Conservation (phyloP, 2,329 filamentous ascomycete genomes). For the Sporothrix phasma region DNA sequence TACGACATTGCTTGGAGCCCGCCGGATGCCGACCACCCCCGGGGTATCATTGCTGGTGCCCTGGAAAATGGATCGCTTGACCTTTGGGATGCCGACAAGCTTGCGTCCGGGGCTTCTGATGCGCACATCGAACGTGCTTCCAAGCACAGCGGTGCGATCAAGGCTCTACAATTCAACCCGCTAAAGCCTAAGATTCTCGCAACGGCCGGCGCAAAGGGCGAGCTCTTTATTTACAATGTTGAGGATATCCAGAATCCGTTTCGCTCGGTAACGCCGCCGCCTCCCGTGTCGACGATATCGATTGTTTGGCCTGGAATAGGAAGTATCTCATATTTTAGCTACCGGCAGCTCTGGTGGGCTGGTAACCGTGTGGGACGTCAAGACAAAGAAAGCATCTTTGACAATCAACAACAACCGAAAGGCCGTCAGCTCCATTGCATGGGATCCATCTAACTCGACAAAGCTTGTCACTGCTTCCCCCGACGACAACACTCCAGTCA, state of each 20-base stretch:
- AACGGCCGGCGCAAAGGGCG: constrained; percentile 86
- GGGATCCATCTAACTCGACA: constrained; percentile 92
- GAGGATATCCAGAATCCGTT: constrained; percentile 84
- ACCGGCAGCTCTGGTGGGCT: constrained; percentile 90
- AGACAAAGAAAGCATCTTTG: constrained; percentile 93
- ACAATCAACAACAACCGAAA: constrained; percentile 94
- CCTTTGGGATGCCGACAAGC: constrained; percentile 78
- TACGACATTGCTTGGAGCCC: constrained; percentile 94
- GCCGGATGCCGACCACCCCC: constrained; percentile 64
- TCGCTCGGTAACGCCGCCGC: constrained; percentile 67
- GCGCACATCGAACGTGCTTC: constrained; percentile 76
- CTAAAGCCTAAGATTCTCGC: constrained; percentile 83
- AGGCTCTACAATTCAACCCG: constrained; percentile 93
- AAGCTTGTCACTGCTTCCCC: constrained; percentile 89
- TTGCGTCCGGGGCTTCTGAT: constrained; percentile 50
- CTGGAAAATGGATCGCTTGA: constrained; percentile 90
- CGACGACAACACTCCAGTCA: constrained; percentile 77
- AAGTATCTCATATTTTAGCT: constrained; percentile 91
- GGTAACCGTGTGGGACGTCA: constrained; percentile 96
- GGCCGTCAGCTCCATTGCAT: constrained; percentile 87
- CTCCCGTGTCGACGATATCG: constrained; percentile 86
- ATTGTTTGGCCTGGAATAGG: constrained; percentile 96
- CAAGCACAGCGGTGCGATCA: constrained; percentile 88
- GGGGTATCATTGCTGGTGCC: constrained; percentile 87
- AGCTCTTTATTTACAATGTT: constrained; percentile 91